These are phyloP conservation scores for Seminavis robusta DNA, from an alignment of 108 stramenopile species.

Conservation along the genomic window DNA sequence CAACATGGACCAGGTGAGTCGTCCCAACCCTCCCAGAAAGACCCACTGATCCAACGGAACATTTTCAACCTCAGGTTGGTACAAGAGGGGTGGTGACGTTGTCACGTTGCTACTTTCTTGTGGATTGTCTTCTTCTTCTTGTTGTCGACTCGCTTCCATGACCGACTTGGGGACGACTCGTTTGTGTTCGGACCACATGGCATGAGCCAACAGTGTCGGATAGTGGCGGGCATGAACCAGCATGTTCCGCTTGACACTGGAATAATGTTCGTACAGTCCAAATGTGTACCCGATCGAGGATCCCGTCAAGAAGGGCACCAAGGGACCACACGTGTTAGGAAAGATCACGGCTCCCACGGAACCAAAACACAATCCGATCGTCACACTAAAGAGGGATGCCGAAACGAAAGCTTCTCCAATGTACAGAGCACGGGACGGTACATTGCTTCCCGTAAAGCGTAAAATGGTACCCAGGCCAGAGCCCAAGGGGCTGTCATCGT, in stretches of 20 bases:
- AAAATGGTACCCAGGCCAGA: slow-evolving; percentile 28
- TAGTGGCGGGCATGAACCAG: slow-evolving; percentile 19
- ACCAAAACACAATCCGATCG: slow-evolving; percentile 29
- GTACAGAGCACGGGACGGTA: slow-evolving; percentile 36
- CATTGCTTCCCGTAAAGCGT: slow-evolving; percentile 16
- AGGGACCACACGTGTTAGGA: slow-evolving; percentile 26
- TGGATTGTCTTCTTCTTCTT: not conserved
- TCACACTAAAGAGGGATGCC: slow-evolving; percentile 9
- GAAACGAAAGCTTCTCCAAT: slow-evolving; percentile 24
- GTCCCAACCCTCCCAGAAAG: slow-evolving; percentile 17
- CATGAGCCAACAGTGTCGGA: slow-evolving; percentile 31
- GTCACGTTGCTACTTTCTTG: not conserved
- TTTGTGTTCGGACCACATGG: slow-evolving; percentile 3
- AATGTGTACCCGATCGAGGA: slow-evolving; percentile 33
- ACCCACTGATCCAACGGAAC: slow-evolving; percentile 49
- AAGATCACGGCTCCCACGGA: slow-evolving; percentile 20
- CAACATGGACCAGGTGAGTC: slow-evolving; percentile 24
- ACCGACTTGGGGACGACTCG: slow-evolving; percentile 9
- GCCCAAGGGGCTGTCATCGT: no score
- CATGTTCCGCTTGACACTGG: not conserved
- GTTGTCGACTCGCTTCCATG: not conserved
- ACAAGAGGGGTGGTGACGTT: not conserved
- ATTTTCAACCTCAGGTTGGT: not conserved
- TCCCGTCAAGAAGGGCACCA: slow-evolving; percentile 38
- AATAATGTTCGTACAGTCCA: slow-evolving; percentile 24